Evolutionary conservation across 768 basidiomycete genomes (phyloP), one percentile per base, ranked within the genome.

Genomic region (Pulveroboletus frians): DNA sequence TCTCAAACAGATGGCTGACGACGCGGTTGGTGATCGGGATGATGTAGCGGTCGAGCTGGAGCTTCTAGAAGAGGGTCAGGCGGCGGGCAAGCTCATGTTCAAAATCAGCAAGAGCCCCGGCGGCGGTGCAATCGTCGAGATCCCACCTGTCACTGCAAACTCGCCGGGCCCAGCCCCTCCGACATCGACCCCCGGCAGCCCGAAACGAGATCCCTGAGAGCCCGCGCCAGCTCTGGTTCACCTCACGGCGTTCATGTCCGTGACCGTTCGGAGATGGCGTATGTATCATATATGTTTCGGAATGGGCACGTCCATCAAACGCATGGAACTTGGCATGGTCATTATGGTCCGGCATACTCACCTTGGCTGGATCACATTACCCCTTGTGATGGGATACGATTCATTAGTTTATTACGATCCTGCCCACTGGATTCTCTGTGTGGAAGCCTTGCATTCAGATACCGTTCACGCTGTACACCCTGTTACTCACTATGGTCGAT

Each of bases 31-130:
- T 27, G 20, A 38, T 27, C 14, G 40, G 31, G 2, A 32, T 8
- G 38, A 41, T 21, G 14, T 42, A 66, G 65, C 60, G 15, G 50
- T 67, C 36, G 65, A 62, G 31, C 62, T 66, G 11, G 65, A 66
- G 37, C 60, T 66, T 36, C 51, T 66, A 3, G 65, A 64, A 49
- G 65, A 66, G 32, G 65, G 65, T 1, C 54, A 65, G 37, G 59
- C 65, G 10, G 65, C 65, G 5, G 65, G 65, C 9, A 67, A 41
- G 44, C 55, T 66, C 20, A 29, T 45, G 9, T 69, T 66, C 40
- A 64, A 46, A 35, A 69, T 66, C 21, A 53, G 50, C 47, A 65
- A 29, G 52, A 57, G 54, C 14, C 2, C 14, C 11, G n/a, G 21
- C 1, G 55, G 50, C 4, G 49, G 8, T 10, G 52, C 47, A 10